Conservation (phyloP, 495 filamentous ascomycete species). For the Neurospora tetrasperma region DNA sequence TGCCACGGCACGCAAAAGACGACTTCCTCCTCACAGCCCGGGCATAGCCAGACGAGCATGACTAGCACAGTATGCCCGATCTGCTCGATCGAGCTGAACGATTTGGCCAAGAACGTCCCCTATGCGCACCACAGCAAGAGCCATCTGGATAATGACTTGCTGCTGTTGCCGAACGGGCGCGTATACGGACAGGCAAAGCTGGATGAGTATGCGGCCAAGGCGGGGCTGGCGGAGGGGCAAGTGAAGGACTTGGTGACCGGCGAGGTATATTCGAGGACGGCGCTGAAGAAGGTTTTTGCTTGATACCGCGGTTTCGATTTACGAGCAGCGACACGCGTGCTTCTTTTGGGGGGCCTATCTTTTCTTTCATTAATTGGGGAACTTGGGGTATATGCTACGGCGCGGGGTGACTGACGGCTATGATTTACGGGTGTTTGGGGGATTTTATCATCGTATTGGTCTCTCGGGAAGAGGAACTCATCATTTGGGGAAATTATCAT, state of each 20-base stretch:
- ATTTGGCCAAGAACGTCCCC: conserved; percentile 75
- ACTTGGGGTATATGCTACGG: not conserved
- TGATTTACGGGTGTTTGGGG: not conserved
- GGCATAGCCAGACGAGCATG: conserved; percentile 24
- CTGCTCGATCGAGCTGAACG: conserved; percentile 89
- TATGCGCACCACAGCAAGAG: conserved; percentile 94
- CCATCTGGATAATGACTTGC: conserved; percentile 70
- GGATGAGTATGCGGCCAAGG: conserved; percentile 64
- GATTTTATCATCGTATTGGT: not conserved
- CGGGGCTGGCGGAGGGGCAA: conserved; percentile 48
- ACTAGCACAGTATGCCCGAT: conserved; percentile 69
- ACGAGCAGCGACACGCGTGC: not conserved
- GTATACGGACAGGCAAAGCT: conserved; percentile 73
- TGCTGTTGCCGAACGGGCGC: conserved; percentile 77
- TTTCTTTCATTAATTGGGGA: not conserved
- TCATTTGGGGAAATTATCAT: not conserved
- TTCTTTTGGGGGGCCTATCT: not conserved
- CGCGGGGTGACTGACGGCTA: not conserved
- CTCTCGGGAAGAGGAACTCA: not conserved
- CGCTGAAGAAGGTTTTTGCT: conserved; percentile 79
- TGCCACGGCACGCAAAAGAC: conserved; percentile 49
- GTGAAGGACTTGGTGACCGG: conserved; percentile 79
- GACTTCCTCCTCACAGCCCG: conserved; percentile 12
- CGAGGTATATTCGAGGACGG: conserved; percentile 46
- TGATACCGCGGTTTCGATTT: not conserved